Evolutionary conservation across 78 protist species (phyloP).

Genomic region (slime mould (Dictyostelium discoideum)): DNA sequence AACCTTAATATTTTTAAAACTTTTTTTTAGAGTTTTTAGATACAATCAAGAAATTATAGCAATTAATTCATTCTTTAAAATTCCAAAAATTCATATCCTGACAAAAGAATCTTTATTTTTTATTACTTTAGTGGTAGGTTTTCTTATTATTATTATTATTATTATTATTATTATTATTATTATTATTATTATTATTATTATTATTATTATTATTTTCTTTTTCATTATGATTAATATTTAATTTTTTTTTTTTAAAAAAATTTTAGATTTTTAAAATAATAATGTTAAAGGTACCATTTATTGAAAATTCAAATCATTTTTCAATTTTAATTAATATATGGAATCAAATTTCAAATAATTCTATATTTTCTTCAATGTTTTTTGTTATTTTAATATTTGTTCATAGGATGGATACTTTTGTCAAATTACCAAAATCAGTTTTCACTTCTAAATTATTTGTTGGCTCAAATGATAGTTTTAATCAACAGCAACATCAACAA

Average conservation of each 20-base stretch:
- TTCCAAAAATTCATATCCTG: neutral
- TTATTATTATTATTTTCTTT: too few relatives aligned
- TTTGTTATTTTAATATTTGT: constrained; percentile 2
- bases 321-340: neutral
- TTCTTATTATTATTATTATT: neutral
- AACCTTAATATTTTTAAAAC: neutral
- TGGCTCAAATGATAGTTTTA: neutral
- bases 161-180: neutral
- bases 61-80: neutral
- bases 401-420: neutral
- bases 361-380: constrained; percentile 16
- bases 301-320: neutral
- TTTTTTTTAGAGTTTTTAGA: neutral
- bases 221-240: too few relatives aligned
- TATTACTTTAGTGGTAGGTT: neutral
- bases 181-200: too few relatives aligned
- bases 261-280: neutral
- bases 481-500: neutral
- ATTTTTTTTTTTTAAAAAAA: neutral
- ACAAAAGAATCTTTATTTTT: neutral
- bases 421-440: constrained; percentile 14
- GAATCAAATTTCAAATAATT: constrained; percentile 1
- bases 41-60: neutral
- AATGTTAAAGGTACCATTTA: neutral
- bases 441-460: neutral